These are phyloP conservation scores for Epichloe hybrida DNA, from an alignment of 2,329 filamentous ascomycete species.

Conservation along the genomic window DNA sequence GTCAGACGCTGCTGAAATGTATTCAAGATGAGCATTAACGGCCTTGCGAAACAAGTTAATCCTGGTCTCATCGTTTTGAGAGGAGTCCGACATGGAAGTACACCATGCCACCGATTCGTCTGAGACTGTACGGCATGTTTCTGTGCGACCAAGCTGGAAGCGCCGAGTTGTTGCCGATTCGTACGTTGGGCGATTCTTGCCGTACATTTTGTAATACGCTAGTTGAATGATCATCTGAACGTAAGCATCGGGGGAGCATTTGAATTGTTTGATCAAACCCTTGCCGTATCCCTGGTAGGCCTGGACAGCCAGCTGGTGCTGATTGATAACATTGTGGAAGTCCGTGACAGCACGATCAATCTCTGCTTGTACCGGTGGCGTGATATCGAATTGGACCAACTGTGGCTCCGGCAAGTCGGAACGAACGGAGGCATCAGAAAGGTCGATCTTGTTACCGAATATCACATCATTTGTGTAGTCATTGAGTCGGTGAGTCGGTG, in stretches of 20 bases:
- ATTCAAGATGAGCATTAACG: slow-evolving; percentile 70
- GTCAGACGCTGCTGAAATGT: slow-evolving; percentile 78
- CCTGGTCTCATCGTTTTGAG: slow-evolving; percentile 48
- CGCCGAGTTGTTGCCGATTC: slow-evolving; percentile 89
- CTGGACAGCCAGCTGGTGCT: slow-evolving; percentile 86
- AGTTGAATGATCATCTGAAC: slow-evolving; percentile 98
- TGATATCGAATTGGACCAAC: slow-evolving; percentile 65
- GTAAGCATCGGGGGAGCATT: slow-evolving; percentile 92
- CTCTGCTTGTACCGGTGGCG: slow-evolving; percentile 57
- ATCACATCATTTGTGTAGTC: slow-evolving; percentile 88
- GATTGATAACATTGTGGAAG: slow-evolving; percentile 67
- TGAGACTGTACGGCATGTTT: slow-evolving; percentile 85
- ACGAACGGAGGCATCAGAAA: slow-evolving; percentile 63
- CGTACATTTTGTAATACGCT: slow-evolving; percentile 98
- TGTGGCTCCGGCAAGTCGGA: slow-evolving; percentile 73
- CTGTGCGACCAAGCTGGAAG: slow-evolving; percentile 92
- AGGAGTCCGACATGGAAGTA: slow-evolving; percentile 64
- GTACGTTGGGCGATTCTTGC: slow-evolving; percentile 93
- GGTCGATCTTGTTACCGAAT: slow-evolving; percentile 87
- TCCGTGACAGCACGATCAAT: slow-evolving; percentile 67
- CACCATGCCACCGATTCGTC: slow-evolving; percentile 89
- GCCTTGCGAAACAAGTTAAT: slow-evolving; percentile 71
- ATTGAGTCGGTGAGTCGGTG: slow-evolving; percentile 90
- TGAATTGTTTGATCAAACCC: slow-evolving; percentile 98
- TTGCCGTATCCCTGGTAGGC: slow-evolving; percentile 97